Evolutionary conservation across 305 asterid genomes (phyloP), one percentile per base, ranked within the genome.

Genomic region (Fraxinus paxiana): DNA sequence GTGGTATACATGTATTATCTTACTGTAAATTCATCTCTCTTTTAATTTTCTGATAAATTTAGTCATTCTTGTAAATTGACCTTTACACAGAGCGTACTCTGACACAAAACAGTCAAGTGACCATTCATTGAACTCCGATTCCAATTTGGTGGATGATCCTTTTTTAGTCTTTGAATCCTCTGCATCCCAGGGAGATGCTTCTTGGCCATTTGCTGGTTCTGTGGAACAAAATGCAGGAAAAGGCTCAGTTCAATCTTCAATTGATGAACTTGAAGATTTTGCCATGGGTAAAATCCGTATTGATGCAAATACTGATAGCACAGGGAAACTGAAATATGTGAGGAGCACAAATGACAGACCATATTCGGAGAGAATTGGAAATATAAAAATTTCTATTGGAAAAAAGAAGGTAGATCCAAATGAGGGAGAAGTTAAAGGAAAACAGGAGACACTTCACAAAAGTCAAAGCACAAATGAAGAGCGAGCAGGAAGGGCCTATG

Each of bases 181-280:
- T 51, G 81, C 48, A 48, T 78, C 89, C 28, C 81, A 79, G 82
- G 48, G 82, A 77, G 86, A 83, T 83, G 79, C 85, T 73, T 77
- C 92, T 18, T 89, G 93, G 96, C 89, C 91, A 43, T 88, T 87
- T 79, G 84, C 79, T 86, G 86, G 80, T 26, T 83, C 87, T 8
- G 72, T 86, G 59, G 87, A 80, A 59, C 83, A 86, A 69, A 76
- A 76, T 73, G 56, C 63, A n/a, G 87, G 86, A 81, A 86, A 86
- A 77, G 65, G 80, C 77, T 79, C 90, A 18, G 85, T 77, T 71
- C 89, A 84, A 28, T 87, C 90, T 81, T 82, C 93, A 1, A 73
- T 89, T 76, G 92, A 92, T 77, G 97, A 88, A 75, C 89, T 93
- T 67, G 94, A 87, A 81, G 90, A 82, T 78, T 92, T 94, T 75